Evolutionary conservation across 768 basidiomycete genomes (phyloP), one percentile per base, ranked within the genome.

Genomic region (Xerocomellus intermedius): DNA sequence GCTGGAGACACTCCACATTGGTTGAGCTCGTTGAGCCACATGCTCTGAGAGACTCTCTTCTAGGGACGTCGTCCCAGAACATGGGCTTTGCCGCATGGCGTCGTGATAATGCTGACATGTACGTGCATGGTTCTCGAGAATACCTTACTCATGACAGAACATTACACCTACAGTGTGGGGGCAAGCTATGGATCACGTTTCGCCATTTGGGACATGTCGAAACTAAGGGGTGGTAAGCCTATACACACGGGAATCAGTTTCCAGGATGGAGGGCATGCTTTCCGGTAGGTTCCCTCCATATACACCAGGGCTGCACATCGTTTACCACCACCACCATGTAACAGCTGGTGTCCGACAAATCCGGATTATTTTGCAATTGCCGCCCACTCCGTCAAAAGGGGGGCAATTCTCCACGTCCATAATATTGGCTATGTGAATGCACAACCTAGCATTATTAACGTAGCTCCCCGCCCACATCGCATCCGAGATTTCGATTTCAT

Each of bases 401-500:
- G 87, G 52, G 90, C 89, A 28, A 70, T 81, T 30, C 76, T 93
- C 37, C 81, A 89, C 63, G 77, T 92, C 39, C 81, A 89, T 72
- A 88, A 87, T 61, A 75, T 78, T 42, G 78, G 79, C 48, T 88
- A 84, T 67, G 69, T 83, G 17, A 79, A 88, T 45, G 78, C 85
- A 24, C 80, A 83, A 54, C 87, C 89, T 26, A 82, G 81, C 16
- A 70, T 77, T 9, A 82, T 91, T 48, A 71, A 70, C 41, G 64
- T 92, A 50, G 78, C 79, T 26, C 76, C 82, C 26, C 80, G 80
- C 24, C 90, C 90, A 16, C 80, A 86, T 68, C 76, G 78, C 56
- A 75, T 91, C 33, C 79, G 80, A 49, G 86, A 89, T 66, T 89
- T 93, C 62, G 91, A 92, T 72, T 92, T 91, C 70, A 71, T 93